A percentile compares a stretch with the other conserved stretches of the same genome.
These are phyloP conservation scores for Gynochthodes officinalis DNA, from an alignment of 257 asterid species.

Conservation along the genomic window DNA sequence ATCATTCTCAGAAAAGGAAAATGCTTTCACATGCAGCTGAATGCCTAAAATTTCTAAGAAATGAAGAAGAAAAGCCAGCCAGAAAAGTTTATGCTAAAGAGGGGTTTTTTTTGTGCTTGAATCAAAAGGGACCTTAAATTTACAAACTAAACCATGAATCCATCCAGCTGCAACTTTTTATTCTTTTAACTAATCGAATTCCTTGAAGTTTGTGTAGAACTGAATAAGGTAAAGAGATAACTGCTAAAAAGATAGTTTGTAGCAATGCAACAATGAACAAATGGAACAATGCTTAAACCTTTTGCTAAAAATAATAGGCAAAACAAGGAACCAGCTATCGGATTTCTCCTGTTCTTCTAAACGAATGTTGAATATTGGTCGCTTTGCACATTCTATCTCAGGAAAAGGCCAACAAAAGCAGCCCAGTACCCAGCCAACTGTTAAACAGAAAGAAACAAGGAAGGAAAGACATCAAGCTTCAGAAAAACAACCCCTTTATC, in stretches of 20 bases:
- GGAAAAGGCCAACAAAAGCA: constrained; percentile 46
- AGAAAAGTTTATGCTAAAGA: no score
- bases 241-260: background rate
- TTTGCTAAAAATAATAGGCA: background rate
- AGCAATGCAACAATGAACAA: background rate
- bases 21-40: no score
- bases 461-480: constrained; percentile 2
- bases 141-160: background rate
- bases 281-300: constrained; percentile 4
- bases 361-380: background rate
- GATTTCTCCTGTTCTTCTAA: background rate
- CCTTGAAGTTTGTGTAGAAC: background rate
- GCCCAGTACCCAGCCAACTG: constrained; percentile 81
- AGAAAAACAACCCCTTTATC: background rate
- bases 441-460: constrained; percentile 3
- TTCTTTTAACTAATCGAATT: no score
- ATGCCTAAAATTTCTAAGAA: no score
- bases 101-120: background rate
- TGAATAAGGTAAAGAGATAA: background rate
- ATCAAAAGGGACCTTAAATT: background rate
- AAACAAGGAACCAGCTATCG: background rate
- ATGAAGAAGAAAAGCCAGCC: no score
- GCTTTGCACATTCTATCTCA: constrained; percentile 29
- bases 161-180: background rate
- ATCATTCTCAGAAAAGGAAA: no score